Base-by-base conservation (phyloP, 2,329 filamentous ascomycete genomes). In the Xylaria hypoxylon region DNA sequence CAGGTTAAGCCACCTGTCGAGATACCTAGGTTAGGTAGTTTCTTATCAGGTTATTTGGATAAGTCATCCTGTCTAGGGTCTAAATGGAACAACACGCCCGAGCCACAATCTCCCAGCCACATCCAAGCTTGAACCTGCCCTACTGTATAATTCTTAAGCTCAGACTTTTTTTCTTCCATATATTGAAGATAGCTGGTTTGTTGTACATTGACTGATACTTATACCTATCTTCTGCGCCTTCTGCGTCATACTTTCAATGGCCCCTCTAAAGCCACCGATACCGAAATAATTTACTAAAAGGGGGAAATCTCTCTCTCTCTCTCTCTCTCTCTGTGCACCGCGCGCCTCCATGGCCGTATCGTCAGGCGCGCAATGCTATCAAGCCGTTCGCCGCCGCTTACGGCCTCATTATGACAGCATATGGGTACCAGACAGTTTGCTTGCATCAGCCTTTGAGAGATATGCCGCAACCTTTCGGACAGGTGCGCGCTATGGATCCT, bases 381-480 rank as follows among this genome's bases (percentile, higher is more conserved):
- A 82, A 79, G 82, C 80, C 77, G 80, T 82, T 73, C 81, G 81
- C 66, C 78, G 78, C 70, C 79, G 80, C 50, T 73, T 82, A 47
- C 69, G 76, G 48, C 71, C 79, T 22, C 72, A 80, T 11, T 70
- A 71, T 64, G 83, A 86, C 58, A 78, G 80, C 48, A 74, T 89
- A 70, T 90, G 88, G 87, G 83, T 90, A 68, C 83, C 85, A 33
- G 89, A 91, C 71, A 81, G 86, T 51, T 71, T 85, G 26, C 81
- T 91, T 15, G 77, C 79, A 26, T 77, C 79, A 59, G 83, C 84
- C 2, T 86, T 88, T 70, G 80, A 83, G 52, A 79, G 81, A 19
- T 85, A 81, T 72, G 80, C 75, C 58, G 69, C 73, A 44, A 66
- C 75, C 1, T 79, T 78, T 6, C 68, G 64, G 35, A 67, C 53